Percentiles rank a stretch among this genome's conserved stretches.
phyloP scores from a whole-genome alignment of 2,329 filamentous ascomycete genomes.

The Fusarium caatingaense region DNA sequence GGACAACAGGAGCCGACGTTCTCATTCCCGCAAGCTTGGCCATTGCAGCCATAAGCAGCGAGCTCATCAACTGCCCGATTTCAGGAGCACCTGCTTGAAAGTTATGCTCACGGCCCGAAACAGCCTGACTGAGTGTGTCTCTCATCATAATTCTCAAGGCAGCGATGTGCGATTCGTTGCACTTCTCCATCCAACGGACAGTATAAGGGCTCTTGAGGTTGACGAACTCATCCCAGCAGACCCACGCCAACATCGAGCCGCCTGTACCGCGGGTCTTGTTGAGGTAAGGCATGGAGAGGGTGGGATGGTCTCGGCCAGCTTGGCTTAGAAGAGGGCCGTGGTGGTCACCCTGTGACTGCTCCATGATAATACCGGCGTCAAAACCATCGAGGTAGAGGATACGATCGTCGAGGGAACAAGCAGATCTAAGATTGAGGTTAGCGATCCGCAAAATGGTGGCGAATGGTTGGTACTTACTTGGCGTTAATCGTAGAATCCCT shows the following conservation, averaged over 20 bases:
- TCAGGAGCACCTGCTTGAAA: not conserved
- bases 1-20: not conserved
- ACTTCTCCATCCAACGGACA: constrained; percentile 28
- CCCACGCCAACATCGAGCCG: constrained; percentile 22
- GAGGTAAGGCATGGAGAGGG: constrained; percentile 13
- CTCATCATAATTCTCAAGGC: constrained; percentile 17
- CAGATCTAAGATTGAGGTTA: not conserved
- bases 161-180: constrained; percentile 15
- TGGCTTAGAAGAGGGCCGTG: constrained; percentile 5
- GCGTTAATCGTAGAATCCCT: not conserved
- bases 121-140: constrained; percentile 6
- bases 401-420: constrained; percentile 7
- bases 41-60: constrained; percentile 22
- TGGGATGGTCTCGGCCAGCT: not conserved
- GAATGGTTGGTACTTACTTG: not conserved
- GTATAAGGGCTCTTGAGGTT: constrained; percentile 18
- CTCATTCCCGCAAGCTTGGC: constrained; percentile 13
- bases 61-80: constrained; percentile 22
- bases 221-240: constrained; percentile 26
- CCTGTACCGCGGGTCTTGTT: constrained; percentile 5
- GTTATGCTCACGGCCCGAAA: not conserved
- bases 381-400: constrained; percentile 18
- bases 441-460: no score
- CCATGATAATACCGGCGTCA: constrained; percentile 20
- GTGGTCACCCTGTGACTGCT: constrained; percentile 20